Evolutionary conservation across 345 rosid genomes (phyloP).

Genomic region (Bruguiera sexangula): DNA sequence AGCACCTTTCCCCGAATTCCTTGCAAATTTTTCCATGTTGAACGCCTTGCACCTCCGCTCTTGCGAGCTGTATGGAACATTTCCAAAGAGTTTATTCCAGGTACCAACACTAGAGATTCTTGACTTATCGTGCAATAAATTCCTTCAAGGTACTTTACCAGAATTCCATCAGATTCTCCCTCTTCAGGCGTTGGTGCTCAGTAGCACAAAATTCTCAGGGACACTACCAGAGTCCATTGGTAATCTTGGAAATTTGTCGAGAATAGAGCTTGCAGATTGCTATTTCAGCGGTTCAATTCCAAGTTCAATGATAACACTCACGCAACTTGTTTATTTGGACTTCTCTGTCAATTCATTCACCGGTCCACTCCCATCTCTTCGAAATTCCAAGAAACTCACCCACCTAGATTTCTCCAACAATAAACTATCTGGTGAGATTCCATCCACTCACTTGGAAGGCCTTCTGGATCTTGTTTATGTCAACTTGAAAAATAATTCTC

Average conservation of each 20-base stretch:
- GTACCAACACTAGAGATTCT: slow-evolving; percentile 25
- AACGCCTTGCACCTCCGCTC: slow-evolving; percentile 14
- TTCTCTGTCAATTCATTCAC: slow-evolving; percentile 32
- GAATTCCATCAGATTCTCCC: slow-evolving; percentile 6
- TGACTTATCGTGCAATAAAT: slow-evolving; percentile 14
- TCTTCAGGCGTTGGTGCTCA: slow-evolving; percentile 24
- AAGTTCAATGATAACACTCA: slow-evolving; percentile 18
- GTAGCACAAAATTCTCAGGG: slow-evolving; percentile 29
- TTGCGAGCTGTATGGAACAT: slow-evolving; percentile 21
- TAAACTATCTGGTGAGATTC: slow-evolving; percentile 26
- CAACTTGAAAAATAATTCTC: slow-evolving; percentile 26
- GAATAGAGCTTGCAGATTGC: slow-evolving; percentile 14
- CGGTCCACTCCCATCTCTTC: slow-evolving; percentile 34
- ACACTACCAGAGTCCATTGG: slow-evolving; percentile 36
- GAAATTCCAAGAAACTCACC: slow-evolving; percentile 18
- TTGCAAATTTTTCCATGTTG: slow-evolving; percentile 19
- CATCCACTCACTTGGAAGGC: slow-evolving; percentile 20
- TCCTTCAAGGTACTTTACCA: slow-evolving; percentile 30
- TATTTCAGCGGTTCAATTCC: slow-evolving; percentile 33
- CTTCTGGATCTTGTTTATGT: slow-evolving; percentile 28
- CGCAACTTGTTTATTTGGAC: slow-evolving; percentile 26
- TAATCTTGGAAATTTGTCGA: slow-evolving; percentile 15
- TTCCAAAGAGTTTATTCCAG: slow-evolving; percentile 31
- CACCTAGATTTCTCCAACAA: slow-evolving; percentile 33
- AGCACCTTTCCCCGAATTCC: slow-evolving; percentile 24